Percentiles rank a stretch among this genome's conserved stretches.
phyloP scores from a whole-genome alignment of 2,329 filamentous ascomycete species.

The Davidsoniella australis region DNA sequence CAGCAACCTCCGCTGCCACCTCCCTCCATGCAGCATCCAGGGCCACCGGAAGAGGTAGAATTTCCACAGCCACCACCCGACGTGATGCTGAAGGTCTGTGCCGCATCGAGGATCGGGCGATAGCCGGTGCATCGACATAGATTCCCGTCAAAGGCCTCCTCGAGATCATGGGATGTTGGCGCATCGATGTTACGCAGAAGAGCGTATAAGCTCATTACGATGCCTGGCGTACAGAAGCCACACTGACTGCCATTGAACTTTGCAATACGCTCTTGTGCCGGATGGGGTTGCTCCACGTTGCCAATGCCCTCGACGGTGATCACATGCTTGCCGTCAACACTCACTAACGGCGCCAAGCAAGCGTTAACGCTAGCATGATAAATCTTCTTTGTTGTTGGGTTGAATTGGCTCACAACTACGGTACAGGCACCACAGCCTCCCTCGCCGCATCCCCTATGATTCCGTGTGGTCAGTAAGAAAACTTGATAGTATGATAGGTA shows the following conservation, averaged over 20 bases:
- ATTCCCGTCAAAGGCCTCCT: constrained; percentile 95
- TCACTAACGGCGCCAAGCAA: constrained; percentile 80
- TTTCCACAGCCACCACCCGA: constrained; percentile 28
- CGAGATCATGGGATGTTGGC: constrained; percentile 67
- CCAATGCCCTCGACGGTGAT: constrained; percentile 96
- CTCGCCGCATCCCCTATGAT: constrained; percentile 63
- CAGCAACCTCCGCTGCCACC: constrained; percentile 40
- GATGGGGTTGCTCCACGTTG: constrained; percentile 70
- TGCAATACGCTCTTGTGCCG: constrained; percentile 78
- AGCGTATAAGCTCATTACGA: constrained; percentile 95
- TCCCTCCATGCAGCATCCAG: constrained; percentile 58
- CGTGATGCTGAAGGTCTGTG: constrained; percentile 63
- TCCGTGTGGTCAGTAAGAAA: too few species aligned
- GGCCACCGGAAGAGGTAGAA: constrained; percentile 26
- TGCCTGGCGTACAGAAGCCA: constrained; percentile 89
- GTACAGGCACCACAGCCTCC: constrained; percentile 94
- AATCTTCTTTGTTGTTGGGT: constrained; percentile 78
- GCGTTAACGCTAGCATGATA: constrained; percentile 97
- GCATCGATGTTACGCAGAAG: constrained; percentile 67
- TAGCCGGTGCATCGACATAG: constrained; percentile 93
- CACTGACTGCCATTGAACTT: constrained; percentile 85
- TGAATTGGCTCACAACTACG: constrained; percentile 83
- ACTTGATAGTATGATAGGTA: constrained; percentile 6
- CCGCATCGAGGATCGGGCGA: constrained; percentile 80
- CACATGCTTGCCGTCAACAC: constrained; percentile 92